Evolutionary conservation across 176 grass and related monocot species (phyloP).

Genomic region (Carex scoparia): DNA sequence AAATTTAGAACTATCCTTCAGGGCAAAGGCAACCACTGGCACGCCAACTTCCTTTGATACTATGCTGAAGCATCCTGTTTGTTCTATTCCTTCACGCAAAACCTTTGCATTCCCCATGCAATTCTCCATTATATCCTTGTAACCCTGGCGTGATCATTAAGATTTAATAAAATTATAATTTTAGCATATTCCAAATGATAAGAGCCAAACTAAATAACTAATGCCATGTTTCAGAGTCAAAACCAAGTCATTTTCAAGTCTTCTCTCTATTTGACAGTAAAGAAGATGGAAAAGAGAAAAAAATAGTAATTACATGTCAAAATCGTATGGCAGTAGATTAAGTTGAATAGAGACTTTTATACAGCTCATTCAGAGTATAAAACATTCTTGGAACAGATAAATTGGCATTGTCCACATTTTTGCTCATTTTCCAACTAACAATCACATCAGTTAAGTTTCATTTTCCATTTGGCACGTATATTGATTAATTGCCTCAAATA

Average conservation of each 20-base stretch:
- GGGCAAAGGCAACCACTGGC: conserved; percentile 61
- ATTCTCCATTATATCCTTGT: conserved; percentile 74
- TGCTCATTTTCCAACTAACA: not conserved
- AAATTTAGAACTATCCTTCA: conserved; percentile 48
- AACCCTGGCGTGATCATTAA: conserved; percentile 40
- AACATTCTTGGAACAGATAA: not conserved
- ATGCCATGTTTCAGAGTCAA: not conserved
- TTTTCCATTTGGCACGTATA: not conserved
- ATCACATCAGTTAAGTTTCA: not conserved
- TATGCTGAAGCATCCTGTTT: conserved; percentile 47
- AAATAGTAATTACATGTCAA: not conserved
- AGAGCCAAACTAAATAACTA: not conserved
- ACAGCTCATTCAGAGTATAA: not conserved
- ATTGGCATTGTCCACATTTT: not conserved
- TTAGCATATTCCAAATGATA: not conserved
- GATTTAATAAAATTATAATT: not conserved
- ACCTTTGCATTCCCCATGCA: conserved; percentile 46
- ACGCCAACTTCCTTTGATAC: conserved; percentile 70
- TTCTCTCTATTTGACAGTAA: not conserved
- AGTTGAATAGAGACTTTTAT: not conserved
- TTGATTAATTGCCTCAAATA: not conserved
- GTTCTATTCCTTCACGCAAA: conserved; percentile 38
- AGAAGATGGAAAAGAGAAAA: not conserved
- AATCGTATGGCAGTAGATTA: not conserved
- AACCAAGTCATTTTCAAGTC: not conserved